phyloP scores from a whole-genome alignment of 164 flowering plant genomes.

The Malania oleifera region DNA sequence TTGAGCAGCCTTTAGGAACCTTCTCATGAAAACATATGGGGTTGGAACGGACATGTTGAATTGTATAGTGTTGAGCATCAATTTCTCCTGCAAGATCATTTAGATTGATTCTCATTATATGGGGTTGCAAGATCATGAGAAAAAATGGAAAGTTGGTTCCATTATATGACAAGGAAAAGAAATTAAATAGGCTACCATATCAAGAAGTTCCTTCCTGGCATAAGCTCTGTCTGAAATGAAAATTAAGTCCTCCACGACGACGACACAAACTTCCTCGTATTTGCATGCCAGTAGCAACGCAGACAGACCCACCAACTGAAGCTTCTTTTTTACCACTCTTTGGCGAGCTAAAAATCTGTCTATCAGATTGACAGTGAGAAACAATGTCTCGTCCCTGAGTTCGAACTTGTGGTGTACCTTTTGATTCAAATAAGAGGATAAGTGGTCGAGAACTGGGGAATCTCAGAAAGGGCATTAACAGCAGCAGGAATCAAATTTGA shows the following conservation, averaged over 20 bases:
- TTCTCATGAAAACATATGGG: conserved; percentile 48
- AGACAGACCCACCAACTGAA: conserved; percentile 59
- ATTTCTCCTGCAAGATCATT: conserved; percentile 34
- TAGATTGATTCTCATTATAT: not conserved
- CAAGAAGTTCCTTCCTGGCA: conserved; percentile 44
- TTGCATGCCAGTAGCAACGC: conserved; percentile 69
- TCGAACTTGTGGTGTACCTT: conserved; percentile 74
- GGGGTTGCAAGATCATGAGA: no score
- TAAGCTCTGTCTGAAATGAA: conserved; percentile 63
- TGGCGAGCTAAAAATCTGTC: conserved; percentile 52
- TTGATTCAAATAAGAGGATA: not conserved
- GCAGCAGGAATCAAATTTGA: no score
- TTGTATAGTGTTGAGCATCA: conserved; percentile 53
- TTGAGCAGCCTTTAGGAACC: conserved; percentile 72
- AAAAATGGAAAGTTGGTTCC: not conserved
- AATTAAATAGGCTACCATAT: conserved; percentile 55
- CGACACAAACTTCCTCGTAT: conserved; percentile 65
- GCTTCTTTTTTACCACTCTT: conserved; percentile 48
- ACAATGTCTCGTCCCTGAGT: conserved; percentile 52
- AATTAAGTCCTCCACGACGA: conserved; percentile 50
- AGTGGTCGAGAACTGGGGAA: not conserved
- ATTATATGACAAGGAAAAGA: not conserved
- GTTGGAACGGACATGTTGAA: conserved; percentile 63
- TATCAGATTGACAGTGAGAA: conserved; percentile 50
- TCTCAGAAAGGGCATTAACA: no score